Base-by-base conservation (phyloP, 2,329 filamentous ascomycete species). In the Sporothrix schenckii region DNA sequence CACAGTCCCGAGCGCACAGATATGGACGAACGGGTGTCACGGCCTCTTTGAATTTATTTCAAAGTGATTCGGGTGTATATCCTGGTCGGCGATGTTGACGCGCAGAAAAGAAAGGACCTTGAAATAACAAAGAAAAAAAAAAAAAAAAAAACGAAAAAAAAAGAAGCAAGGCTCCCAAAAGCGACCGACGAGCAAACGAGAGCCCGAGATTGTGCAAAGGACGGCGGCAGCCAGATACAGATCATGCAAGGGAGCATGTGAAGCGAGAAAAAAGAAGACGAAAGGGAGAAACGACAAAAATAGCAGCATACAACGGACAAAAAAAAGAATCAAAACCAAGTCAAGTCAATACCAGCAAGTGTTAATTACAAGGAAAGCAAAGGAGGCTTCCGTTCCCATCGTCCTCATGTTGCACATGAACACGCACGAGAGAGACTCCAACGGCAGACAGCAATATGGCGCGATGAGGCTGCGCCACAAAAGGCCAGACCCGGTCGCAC, bases 341-440 rank as follows among this genome's bases (percentile, higher is more conserved):
- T 9, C 34, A 9, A 34, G 6, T 34, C 34, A 34, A 34, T 34
- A 5, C 4, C 34, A 30, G 2, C 27, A 30, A 30, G 27, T 5
- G 4, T 34, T 9, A 5, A 5, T 34, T 7, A 9, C 34, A 34
- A 34, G 30, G 6, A 34, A 34, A 34, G 6, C 6, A 34, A 34
- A 19, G 16, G 39, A 47, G 58, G 13, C n/a, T 44, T 5, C n/a
- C 21, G 5, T 24, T 53, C 10, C 27, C 21, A 13, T 24, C 6
- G 5, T 24, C n/a, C n/a, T 39, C n/a, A 27, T 4, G 58, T 63
- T 27, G 39, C 39, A 63, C 58, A 63, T 19, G 58, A 44, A 47
- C 58, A 63, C 58, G 47, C 50, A 24, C 34, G 24, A 50, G 24
- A 65, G 44, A 65, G 44, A 65, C 61, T n/a, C 21, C 47, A 65